phyloP scores from a whole-genome alignment of 2,329 filamentous ascomycete genomes.

The Lecanicillium sp. region DNA sequence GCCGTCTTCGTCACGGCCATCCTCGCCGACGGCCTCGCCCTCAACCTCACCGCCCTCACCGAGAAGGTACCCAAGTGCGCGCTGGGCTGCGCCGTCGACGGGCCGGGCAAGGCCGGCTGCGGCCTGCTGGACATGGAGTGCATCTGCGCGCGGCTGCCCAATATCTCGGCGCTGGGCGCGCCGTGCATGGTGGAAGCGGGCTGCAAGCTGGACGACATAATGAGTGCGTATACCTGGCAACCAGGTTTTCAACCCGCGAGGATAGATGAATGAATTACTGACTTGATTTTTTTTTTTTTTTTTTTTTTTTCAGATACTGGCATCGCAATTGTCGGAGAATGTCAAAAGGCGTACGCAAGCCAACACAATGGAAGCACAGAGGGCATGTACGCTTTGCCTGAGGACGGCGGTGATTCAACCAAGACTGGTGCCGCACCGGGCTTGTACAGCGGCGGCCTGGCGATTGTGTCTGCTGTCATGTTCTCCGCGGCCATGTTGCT shows the following conservation, averaged over 20 bases:
- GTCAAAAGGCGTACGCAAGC: constrained; percentile 5
- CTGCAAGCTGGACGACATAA: constrained; percentile 30
- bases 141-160: constrained; percentile 31
- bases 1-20: constrained; percentile 20
- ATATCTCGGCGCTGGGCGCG: constrained; percentile 28
- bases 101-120: constrained; percentile 29
- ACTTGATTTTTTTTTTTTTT: not conserved
- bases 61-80: constrained; percentile 33
- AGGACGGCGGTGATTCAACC: not conserved
- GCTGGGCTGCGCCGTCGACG: constrained; percentile 29
- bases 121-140: constrained; percentile 29
- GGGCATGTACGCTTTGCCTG: not conserved
- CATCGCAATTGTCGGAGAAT: constrained; percentile 1
- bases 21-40: constrained; percentile 21
- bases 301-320: constrained; percentile 1
- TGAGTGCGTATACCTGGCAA: constrained; percentile 24
- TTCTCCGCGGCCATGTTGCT: too few species aligned
- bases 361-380: constrained; percentile 7
- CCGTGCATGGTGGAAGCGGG: constrained; percentile 30
- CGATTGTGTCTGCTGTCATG: not conserved
- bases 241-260: not conserved
- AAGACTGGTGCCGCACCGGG: constrained; percentile 1
- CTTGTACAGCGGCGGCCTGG: not conserved
- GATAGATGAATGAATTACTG: not conserved
- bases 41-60: constrained; percentile 19